Conservation (phyloP, 345 rosid genomes). For the Linum usitatissimum region DNA sequence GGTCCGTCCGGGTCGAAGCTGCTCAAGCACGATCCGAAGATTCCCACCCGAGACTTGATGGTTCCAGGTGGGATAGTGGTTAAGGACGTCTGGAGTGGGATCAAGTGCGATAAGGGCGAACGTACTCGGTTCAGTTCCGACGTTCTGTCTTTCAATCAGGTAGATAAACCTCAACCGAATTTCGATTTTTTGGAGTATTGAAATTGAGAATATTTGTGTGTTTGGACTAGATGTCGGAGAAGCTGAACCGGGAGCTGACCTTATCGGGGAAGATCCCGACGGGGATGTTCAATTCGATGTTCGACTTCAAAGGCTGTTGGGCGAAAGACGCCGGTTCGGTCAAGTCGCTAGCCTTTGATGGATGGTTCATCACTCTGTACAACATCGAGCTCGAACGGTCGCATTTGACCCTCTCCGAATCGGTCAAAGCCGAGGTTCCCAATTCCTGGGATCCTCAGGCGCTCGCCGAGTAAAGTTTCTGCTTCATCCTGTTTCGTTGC, state of each 20-base stretch:
- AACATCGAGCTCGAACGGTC: constrained; percentile 69
- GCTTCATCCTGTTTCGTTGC: neutral
- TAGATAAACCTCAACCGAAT: constrained; percentile 1
- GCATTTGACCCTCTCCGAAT: constrained; percentile 47
- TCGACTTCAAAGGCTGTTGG: constrained; percentile 58
- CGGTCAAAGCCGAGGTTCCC: constrained; percentile 69
- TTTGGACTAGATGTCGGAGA: constrained; percentile 80
- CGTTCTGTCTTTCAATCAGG: constrained; percentile 80
- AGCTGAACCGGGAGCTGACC: constrained; percentile 60
- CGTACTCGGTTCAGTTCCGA: constrained; percentile 73
- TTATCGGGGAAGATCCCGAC: constrained; percentile 85
- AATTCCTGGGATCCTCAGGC: constrained; percentile 81
- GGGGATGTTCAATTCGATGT: constrained; percentile 71
- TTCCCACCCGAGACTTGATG: constrained; percentile 37
- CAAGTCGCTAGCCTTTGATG: constrained; percentile 73
- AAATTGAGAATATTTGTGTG: neutral
- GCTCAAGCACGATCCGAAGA: constrained; percentile 38
- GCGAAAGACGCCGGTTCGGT: constrained; percentile 61
- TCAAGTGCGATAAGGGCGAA: constrained; percentile 94
- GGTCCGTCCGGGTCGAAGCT: constrained; percentile 40
- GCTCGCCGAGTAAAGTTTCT: constrained; percentile 65
- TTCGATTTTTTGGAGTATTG: too few species aligned
- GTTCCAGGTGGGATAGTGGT: constrained; percentile 74
- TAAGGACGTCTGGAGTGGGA: constrained; percentile 41
- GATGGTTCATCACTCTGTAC: constrained; percentile 84